A percentile compares a stretch with the other conserved stretches of the same genome.
phyloP scores from a whole-genome alignment of 2,329 filamentous ascomycete species.

The Cladophialophora chaetospira region DNA sequence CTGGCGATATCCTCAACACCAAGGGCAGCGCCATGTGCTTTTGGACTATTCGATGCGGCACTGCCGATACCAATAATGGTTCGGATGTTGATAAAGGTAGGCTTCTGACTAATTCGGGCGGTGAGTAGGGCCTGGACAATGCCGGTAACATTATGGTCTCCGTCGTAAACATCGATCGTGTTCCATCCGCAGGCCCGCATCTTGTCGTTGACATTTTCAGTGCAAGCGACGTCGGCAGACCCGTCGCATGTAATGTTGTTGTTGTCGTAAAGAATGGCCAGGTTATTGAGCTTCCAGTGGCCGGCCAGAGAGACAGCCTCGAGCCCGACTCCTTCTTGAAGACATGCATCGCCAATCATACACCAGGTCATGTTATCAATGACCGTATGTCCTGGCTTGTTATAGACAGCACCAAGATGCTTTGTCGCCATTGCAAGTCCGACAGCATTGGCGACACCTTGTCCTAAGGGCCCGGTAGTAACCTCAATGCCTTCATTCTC shows the following conservation, averaged over 20 bases:
- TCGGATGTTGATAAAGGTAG: conserved; percentile 60
- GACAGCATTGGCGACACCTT: conserved; percentile 62
- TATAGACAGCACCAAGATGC: conserved; percentile 55
- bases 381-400: conserved; percentile 50
- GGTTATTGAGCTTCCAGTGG: conserved; percentile 58
- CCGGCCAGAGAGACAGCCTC: conserved; percentile 61
- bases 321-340: conserved; percentile 60
- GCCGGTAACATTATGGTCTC: conserved; percentile 52
- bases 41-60: conserved; percentile 40
- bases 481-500: conserved; percentile 59
- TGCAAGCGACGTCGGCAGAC: conserved; percentile 56
- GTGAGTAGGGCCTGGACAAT: conserved; percentile 52
- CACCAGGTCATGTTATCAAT: conserved; percentile 56
- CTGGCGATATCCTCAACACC: conserved; percentile 17
- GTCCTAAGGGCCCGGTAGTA: conserved; percentile 60
- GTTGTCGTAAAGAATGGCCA: conserved; percentile 62
- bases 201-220: conserved; percentile 60
- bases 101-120: conserved; percentile 50
- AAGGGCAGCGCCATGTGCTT: conserved; percentile 30
- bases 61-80: conserved; percentile 60
- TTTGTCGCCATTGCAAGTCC: conserved; percentile 61
- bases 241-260: conserved; percentile 64
- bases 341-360: conserved; percentile 60
- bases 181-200: conserved; percentile 60
- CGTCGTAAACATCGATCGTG: conserved; percentile 57